Percentiles rank a stretch among this genome's conserved stretches.
phyloP scores from a whole-genome alignment of 805 yeast genomes.

The Hemisphaericaspora nanyangensis region DNA sequence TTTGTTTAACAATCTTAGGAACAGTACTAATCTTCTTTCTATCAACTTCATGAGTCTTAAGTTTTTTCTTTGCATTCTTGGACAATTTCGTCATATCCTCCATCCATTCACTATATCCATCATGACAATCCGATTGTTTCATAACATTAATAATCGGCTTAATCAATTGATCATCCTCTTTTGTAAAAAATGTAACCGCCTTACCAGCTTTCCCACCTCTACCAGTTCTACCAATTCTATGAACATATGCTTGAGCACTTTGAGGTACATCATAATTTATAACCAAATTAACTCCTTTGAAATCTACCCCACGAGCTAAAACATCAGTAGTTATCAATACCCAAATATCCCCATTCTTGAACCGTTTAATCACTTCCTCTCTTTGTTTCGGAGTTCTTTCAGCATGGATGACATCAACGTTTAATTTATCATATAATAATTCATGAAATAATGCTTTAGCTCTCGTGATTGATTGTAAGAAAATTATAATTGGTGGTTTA shows the following conservation, averaged over 20 bases:
- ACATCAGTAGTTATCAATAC: conserved; percentile 96
- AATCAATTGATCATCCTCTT: conserved; percentile 73
- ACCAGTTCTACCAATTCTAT: conserved; percentile 98
- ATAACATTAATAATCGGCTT: conserved; percentile 89
- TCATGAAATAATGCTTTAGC: conserved; percentile 96
- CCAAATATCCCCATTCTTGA: conserved; percentile 91
- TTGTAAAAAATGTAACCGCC: conserved; percentile 91
- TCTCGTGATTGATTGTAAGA: conserved; percentile 85
- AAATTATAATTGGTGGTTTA: conserved; percentile 89
- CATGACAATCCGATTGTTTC: conserved; percentile 80
- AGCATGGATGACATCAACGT: conserved; percentile 94
- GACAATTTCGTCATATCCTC: conserved; percentile 61
- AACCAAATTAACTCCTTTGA: conserved; percentile 90
- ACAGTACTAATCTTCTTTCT: conserved; percentile 83
- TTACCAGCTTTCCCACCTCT: conserved; percentile 85
- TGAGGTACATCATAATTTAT: conserved; percentile 96
- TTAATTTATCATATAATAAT: conserved; percentile 81
- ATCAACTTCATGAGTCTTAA: conserved; percentile 55
- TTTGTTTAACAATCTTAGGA: conserved; percentile 61
- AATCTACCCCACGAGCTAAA: conserved; percentile 93
- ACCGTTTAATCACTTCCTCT: conserved; percentile 76
- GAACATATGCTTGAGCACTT: conserved; percentile 91
- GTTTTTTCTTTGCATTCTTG: conserved; percentile 55
- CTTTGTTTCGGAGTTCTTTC: conserved; percentile 89
- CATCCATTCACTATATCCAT: conserved; percentile 78